Percentiles rank a stretch among this genome's conserved stretches.
Conservation (phyloP, 139 green algal species). For the Closterium sp. region DNA sequence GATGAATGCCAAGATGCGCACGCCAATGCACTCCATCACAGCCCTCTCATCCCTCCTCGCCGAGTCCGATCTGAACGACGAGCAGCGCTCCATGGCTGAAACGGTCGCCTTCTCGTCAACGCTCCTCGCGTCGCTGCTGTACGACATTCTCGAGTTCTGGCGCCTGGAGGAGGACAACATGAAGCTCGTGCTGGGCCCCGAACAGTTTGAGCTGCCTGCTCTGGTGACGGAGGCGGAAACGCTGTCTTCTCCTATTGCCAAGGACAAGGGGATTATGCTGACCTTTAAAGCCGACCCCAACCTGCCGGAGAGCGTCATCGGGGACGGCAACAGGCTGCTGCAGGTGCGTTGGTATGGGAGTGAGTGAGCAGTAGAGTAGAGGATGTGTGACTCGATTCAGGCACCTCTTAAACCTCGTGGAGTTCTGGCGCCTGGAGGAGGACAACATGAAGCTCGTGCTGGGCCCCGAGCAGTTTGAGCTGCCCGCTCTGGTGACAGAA, state of each 20-base stretch:
- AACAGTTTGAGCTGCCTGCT: slow-evolving; percentile 28
- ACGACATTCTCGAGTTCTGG: slow-evolving; percentile 52
- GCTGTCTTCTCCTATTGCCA: slow-evolving; percentile 15
- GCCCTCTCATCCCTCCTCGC: slow-evolving; percentile 43
- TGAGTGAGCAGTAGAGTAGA: too few species aligned
- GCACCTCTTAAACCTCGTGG: slow-evolving; percentile 33
- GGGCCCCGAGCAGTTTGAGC: slow-evolving; percentile 9
- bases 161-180: slow-evolving; percentile 40
- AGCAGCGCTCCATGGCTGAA: slow-evolving; percentile 33
- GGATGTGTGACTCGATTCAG: not conserved
- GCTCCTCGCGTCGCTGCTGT: slow-evolving; percentile 34
- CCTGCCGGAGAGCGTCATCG: slow-evolving; percentile 25
- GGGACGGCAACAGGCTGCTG: slow-evolving; percentile 31
- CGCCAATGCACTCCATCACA: slow-evolving; percentile 49
- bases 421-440: slow-evolving; percentile 48
- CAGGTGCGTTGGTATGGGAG: slow-evolving; percentile 21
- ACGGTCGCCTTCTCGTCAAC: slow-evolving; percentile 20
- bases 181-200: slow-evolving; percentile 18
- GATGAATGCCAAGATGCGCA: slow-evolving; percentile 51
- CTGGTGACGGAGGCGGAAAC: slow-evolving; percentile 26
- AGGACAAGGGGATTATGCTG: slow-evolving; percentile 24
- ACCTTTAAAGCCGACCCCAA: slow-evolving; percentile 16
- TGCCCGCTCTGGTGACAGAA: slow-evolving; percentile 14
- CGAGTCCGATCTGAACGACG: slow-evolving; percentile 22
- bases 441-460: slow-evolving; percentile 26